phyloP scores from a whole-genome alignment of 257 asterid genomes.

The Penstemon newberryi region DNA sequence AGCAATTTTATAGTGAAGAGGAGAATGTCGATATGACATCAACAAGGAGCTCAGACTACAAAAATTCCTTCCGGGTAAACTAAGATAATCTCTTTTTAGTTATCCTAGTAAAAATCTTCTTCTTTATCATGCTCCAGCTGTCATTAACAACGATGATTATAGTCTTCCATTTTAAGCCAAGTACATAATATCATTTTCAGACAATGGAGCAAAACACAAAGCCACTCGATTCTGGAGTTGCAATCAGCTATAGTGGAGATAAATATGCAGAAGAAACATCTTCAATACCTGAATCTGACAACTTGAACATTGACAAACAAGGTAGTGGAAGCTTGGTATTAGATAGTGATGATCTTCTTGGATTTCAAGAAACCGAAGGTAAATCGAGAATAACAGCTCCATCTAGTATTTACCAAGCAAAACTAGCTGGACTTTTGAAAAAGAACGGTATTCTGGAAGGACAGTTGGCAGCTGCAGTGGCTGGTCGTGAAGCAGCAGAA shows the following conservation, averaged over 20 bases:
- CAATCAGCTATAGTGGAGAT: conserved; percentile 39
- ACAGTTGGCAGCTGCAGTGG: conserved; percentile 67
- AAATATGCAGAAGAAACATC: conserved; percentile 49
- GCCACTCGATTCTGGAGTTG: conserved; percentile 44
- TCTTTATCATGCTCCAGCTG: background rate
- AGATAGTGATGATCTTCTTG: conserved; percentile 47
- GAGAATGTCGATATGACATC: conserved; percentile 44
- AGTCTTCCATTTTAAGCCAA: background rate
- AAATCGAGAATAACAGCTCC: conserved; percentile 54
- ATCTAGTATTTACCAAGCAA: conserved; percentile 58
- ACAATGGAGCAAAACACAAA: conserved; percentile 55
- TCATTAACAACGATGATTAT: background rate
- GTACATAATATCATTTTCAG: conserved; percentile 39
- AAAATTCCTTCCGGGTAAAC: conserved; percentile 49
- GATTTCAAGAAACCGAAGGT: conserved; percentile 53
- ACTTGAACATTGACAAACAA: conserved; percentile 40
- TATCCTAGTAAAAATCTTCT: conserved; percentile 16
- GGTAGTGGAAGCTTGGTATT: conserved; percentile 52
- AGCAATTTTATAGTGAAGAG: conserved; percentile 74
- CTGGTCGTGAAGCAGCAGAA: conserved; percentile 74
- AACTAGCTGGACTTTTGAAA: conserved; percentile 58
- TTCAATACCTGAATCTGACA: conserved; percentile 46
- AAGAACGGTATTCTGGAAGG: conserved; percentile 76
- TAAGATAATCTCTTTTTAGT: conserved; percentile 9
- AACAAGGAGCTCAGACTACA: conserved; percentile 58